Evolutionary conservation across 305 asterid species (phyloP).

Genomic region (Fraxinus latifolia): DNA sequence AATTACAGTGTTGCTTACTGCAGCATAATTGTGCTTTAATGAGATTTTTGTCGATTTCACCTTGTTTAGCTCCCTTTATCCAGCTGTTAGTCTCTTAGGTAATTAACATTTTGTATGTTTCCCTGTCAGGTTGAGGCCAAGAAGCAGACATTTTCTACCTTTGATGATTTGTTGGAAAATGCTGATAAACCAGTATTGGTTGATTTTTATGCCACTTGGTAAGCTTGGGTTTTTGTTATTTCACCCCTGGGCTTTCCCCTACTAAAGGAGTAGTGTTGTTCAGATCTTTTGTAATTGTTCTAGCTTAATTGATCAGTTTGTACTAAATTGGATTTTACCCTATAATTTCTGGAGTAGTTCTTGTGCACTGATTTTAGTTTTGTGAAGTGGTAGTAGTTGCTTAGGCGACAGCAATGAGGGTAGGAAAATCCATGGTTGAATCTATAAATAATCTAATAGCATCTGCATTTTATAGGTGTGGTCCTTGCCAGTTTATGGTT

Average conservation of each 20-base stretch:
- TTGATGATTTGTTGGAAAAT: constrained; percentile 70
- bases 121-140: constrained; percentile 52
- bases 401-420: not conserved
- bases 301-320: constrained; percentile 1
- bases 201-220: constrained; percentile 98
- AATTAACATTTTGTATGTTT: not conserved
- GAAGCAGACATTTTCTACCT: constrained; percentile 71
- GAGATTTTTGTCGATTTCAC: not conserved
- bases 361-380: not conserved
- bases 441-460: not conserved
- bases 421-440: constrained; percentile 8
- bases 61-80: not conserved
- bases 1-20: not conserved
- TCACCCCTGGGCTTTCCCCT: constrained; percentile 9
- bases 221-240: constrained; percentile 15
- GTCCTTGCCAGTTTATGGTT: constrained; percentile 94
- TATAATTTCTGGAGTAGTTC: not conserved
- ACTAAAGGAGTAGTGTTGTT: not conserved
- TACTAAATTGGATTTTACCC: not conserved
- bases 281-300: constrained; percentile 10
- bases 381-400: constrained; percentile 9
- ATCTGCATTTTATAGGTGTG: constrained; percentile 64
- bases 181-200: constrained; percentile 83
- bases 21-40: not conserved
- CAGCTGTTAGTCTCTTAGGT: not conserved